Evolutionary conservation across 257 asterid species (phyloP), one percentile per base, ranked within the genome.

Genomic region (Capsicum pubescens): DNA sequence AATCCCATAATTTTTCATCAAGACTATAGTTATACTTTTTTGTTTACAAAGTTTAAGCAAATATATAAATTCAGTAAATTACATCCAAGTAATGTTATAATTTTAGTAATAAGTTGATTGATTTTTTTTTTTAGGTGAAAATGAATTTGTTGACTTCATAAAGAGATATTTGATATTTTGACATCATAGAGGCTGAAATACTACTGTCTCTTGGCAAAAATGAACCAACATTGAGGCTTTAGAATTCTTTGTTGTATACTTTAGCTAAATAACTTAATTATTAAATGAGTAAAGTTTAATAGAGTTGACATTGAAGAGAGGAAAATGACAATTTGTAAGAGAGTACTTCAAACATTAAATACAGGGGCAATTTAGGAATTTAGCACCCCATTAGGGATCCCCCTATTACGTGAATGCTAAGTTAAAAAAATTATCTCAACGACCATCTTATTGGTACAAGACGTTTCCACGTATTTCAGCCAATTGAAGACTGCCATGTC

Each of bases 401-500:
- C 32, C 32, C 32, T 26, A 26, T 26, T 26, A 54, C 64, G 10
- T 52, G 8, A 13, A 26, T 56, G 64, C 42, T 52, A 77, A 14
- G 81, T 76, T 26, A 26, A 14, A 54, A 14, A 76, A 54, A 8
- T 26, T 54, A 52, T 54, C 63, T 64, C 9, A 26, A 13, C n/a
- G 3, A 52, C 48, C 26, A 50, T n/a, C n/a, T n/a, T n/a, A n/a
- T 54, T 76, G 14, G 63, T 52, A 52, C 16, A 26, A 26, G 32
- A 50, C 0, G 54, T 69, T 56, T 32, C 32, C 82, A 83, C 82
- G 86, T 60, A 50, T 11, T 42, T 50, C 6, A 3, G 48, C 88
- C 88, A 83, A 78, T 86, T 26, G 11, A 44, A 8, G 7, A 11
- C 12, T 26, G 82, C 84, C 88, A 83, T 77, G 88, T 86, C 82